Percentiles rank a stretch among this genome's conserved stretches.
Evolutionary conservation across 2,329 filamentous ascomycete genomes (phyloP).

Genomic region (Paracorniculantispora psalliotae): DNA sequence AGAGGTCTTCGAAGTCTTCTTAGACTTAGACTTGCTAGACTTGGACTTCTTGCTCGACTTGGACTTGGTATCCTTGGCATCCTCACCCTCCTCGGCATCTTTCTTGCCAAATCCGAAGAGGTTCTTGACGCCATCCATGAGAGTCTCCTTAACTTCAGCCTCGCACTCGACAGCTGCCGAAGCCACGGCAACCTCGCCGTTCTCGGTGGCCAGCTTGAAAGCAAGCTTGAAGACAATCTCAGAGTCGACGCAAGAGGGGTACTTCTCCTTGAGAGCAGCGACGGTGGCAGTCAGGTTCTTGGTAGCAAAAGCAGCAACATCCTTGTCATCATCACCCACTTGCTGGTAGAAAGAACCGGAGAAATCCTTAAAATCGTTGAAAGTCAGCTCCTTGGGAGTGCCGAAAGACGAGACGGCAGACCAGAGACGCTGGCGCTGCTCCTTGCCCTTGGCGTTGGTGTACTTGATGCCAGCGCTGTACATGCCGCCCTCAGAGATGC

Average conservation of each 20-base stretch:
- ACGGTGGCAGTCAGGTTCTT: constrained; percentile 83
- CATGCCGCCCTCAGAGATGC: constrained; percentile 67
- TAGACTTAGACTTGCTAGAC: constrained; percentile 14
- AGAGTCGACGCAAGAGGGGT: constrained; percentile 64
- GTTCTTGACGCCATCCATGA: constrained; percentile 93
- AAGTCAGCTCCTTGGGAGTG: constrained; percentile 75
- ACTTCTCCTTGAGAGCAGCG: constrained; percentile 70
- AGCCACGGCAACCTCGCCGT: constrained; percentile 75
- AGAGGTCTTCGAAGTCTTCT: not conserved
- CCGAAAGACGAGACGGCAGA: constrained; percentile 70
- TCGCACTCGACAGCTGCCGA: constrained; percentile 82
- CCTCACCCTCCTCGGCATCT: constrained; percentile 60
- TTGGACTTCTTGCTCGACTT: constrained; percentile 28
- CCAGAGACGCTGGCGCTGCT: constrained; percentile 78
- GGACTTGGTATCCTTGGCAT: constrained; percentile 28
- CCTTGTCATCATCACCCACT: constrained; percentile 52
- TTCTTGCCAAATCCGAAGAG: constrained; percentile 93
- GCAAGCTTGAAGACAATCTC: constrained; percentile 78
- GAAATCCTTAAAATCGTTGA: constrained; percentile 80
- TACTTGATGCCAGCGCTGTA: constrained; percentile 76
- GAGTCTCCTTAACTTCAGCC: constrained; percentile 69
- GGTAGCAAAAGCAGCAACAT: constrained; percentile 64
- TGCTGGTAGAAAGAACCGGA: constrained; percentile 75
- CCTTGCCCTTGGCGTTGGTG: constrained; percentile 61
- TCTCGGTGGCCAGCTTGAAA: constrained; percentile 64